Conservation (phyloP, 768 basidiomycete genomes). For the Leucosporidium scottii region DNA sequence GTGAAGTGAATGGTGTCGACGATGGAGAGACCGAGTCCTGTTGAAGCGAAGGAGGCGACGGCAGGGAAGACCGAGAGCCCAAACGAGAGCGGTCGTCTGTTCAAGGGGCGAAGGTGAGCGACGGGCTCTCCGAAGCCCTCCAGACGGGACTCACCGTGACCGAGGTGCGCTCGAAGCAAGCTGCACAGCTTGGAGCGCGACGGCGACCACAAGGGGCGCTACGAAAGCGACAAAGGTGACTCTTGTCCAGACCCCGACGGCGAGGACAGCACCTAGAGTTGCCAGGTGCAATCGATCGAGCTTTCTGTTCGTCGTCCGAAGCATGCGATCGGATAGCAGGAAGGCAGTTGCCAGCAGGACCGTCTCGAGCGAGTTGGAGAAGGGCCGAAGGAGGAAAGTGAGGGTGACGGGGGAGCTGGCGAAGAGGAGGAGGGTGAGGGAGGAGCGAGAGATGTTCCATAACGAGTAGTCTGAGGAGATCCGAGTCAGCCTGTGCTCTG, state of each 20-base stretch:
- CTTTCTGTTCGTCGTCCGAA: not conserved
- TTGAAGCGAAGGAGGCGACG: conserved; percentile 1
- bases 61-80: not conserved
- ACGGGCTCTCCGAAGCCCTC: not conserved
- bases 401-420: conserved; percentile 21
- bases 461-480: not conserved
- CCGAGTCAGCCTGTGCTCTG: not conserved
- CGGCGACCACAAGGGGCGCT: not conserved
- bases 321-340: not conserved
- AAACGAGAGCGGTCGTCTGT: not conserved
- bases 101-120: not conserved
- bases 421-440: conserved; percentile 13
- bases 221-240: conserved; percentile 31
- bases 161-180: not conserved
- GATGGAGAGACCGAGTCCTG: not conserved
- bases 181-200: not conserved
- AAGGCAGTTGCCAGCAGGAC: conserved; percentile 8
- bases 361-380: conserved; percentile 34
- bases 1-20: not conserved
- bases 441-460: not conserved
- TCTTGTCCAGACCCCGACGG: conserved; percentile 22
- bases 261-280: conserved; percentile 7
- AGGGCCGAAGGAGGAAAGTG: conserved; percentile 32
- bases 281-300: not conserved
- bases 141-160: not conserved